Conservation (phyloP, 805 yeast genomes). For the Candida ortonii region DNA sequence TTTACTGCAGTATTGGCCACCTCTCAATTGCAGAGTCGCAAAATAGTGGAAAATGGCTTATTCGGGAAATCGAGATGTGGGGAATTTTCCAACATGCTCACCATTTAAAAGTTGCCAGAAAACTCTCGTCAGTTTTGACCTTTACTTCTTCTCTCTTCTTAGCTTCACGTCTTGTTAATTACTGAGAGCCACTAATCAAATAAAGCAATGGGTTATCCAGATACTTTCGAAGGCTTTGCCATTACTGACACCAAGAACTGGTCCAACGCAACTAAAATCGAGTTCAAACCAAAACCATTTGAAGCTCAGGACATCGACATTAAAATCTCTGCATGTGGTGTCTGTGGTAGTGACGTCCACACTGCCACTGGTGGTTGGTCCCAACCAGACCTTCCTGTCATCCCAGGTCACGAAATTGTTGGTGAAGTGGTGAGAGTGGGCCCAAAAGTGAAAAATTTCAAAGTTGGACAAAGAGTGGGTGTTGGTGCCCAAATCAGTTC, state of each 20-base stretch:
- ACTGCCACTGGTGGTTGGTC: constrained; percentile 50
- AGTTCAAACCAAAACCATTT: constrained; percentile 37
- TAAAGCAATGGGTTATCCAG: constrained; percentile 38
- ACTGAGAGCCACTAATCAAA: constrained; percentile 3
- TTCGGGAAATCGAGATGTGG: too few relatives aligned
- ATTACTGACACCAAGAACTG: constrained; percentile 35
- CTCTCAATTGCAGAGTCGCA: too few relatives aligned
- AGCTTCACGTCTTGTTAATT: too few relatives aligned
- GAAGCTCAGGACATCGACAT: constrained; percentile 43
- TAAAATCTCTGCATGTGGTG: constrained; percentile 43
- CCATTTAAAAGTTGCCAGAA: too few relatives aligned
- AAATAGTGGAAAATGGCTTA: too few relatives aligned
- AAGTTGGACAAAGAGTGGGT: constrained; percentile 75
- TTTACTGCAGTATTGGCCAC: too few relatives aligned
- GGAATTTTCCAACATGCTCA: too few relatives aligned
- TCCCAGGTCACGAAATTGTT: constrained; percentile 63
- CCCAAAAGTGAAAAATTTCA: constrained; percentile 45
- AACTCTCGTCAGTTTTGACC: too few relatives aligned
- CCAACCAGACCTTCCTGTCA: constrained; percentile 34
- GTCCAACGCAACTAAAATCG: constrained; percentile 30
- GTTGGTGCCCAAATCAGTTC: constrained; percentile 68
- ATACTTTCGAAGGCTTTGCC: constrained; percentile 39
- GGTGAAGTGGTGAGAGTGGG: constrained; percentile 63
- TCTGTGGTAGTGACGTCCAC: constrained; percentile 64
- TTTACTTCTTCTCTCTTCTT: not conserved